Percentiles rank a stretch among this genome's conserved stretches.
phyloP scores from a whole-genome alignment of 805 yeast genomes.

The Teunomyces aglyptinius region DNA sequence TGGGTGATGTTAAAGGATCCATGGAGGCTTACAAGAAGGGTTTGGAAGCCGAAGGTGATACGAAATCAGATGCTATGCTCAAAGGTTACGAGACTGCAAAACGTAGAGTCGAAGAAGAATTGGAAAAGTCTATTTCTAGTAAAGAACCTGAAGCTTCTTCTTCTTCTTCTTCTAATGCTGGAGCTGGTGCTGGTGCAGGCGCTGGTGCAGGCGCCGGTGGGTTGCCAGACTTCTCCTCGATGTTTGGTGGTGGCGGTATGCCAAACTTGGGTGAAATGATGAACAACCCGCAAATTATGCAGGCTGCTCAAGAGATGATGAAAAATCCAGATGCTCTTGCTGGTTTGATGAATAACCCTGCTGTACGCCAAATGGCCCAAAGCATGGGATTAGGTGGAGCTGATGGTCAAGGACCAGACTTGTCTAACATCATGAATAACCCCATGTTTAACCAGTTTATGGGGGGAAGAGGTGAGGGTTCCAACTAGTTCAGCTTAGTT shows the following conservation, averaged over 20 bases:
- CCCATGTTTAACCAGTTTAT: constrained; percentile 71
- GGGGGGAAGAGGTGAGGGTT: constrained; percentile 43
- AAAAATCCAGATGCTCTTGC: constrained; percentile 75
- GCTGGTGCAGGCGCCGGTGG: constrained; percentile 51
- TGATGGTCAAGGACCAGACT: constrained; percentile 45
- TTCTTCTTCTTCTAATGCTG: constrained; percentile 18
- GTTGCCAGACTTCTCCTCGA: constrained; percentile 70
- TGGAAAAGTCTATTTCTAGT: constrained; percentile 39
- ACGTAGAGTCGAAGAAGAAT: constrained; percentile 76
- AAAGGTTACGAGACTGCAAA: constrained; percentile 94
- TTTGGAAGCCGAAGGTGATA: constrained; percentile 80
- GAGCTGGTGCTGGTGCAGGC: constrained; percentile 38
- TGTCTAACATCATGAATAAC: constrained; percentile 74
- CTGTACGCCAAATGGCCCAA: constrained; percentile 79
- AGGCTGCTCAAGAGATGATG: constrained; percentile 87
- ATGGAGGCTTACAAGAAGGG: constrained; percentile 89
- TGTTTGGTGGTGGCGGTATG: constrained; percentile 71
- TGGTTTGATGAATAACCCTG: constrained; percentile 77
- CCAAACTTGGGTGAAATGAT: constrained; percentile 67
- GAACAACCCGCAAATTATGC: constrained; percentile 89
- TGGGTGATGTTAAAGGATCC: constrained; percentile 88
- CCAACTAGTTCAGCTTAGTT: constrained; percentile 2
- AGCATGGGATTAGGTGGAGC: constrained; percentile 68
- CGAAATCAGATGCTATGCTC: constrained; percentile 84
- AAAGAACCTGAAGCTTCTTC: constrained; percentile 27